Percentiles rank a stretch among this genome's conserved stretches.
Evolutionary conservation across 441 rosid genomes (phyloP).

Genomic region (Geranium incanum): DNA sequence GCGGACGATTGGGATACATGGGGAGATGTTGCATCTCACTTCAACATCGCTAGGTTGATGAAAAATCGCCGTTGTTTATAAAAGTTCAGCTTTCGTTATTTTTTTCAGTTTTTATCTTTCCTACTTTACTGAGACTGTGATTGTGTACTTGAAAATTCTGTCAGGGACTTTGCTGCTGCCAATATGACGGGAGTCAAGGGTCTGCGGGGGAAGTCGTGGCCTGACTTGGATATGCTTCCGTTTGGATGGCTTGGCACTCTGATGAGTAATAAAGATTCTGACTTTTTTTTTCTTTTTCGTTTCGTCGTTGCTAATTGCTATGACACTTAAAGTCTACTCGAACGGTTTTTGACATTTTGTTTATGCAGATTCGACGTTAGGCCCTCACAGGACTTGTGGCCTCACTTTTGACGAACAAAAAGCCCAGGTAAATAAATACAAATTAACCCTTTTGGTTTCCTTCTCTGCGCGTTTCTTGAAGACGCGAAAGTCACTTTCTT

Average conservation of each 20-base stretch:
- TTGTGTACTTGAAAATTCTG: background rate
- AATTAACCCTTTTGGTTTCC: background rate
- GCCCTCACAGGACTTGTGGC: constrained; percentile 66
- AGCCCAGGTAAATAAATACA: constrained; percentile 54
- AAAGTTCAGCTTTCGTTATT: background rate
- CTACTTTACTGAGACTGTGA: background rate
- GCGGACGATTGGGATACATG: constrained; percentile 95
- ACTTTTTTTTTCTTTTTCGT: background rate
- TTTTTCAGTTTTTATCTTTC: background rate
- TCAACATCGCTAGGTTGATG: constrained; percentile 59
- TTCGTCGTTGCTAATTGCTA: background rate
- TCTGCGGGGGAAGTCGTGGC: constrained; percentile 75
- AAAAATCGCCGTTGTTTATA: background rate
- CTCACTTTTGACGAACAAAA: constrained; percentile 60
- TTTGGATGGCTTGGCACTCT: constrained; percentile 82
- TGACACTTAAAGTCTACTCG: too few relatives aligned
- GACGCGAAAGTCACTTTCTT: constrained; percentile 8
- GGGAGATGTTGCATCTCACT: constrained; percentile 71
- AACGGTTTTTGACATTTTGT: background rate
- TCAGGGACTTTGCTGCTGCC: constrained; percentile 59
- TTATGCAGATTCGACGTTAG: constrained; percentile 49
- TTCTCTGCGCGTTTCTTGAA: constrained; percentile 2
- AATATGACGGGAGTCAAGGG: constrained; percentile 61
- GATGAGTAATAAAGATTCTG: constrained; percentile 33
- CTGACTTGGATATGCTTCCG: constrained; percentile 86